These are phyloP conservation scores for Ensete ventricosum DNA, from an alignment of 176 grass and related monocot species.

Conservation along the genomic window DNA sequence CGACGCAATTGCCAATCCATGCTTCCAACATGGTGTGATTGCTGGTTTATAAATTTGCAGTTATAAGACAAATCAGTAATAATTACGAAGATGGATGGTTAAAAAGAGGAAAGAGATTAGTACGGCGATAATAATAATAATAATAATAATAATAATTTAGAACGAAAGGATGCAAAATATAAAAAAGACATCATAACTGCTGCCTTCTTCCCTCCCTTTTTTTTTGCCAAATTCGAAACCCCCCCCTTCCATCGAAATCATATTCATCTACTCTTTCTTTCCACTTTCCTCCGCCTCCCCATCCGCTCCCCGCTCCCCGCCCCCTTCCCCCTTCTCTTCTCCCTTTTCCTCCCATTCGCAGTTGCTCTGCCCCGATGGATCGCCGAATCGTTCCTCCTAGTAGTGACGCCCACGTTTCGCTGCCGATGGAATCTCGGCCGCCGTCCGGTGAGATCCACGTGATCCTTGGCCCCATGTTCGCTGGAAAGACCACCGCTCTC, in stretches of 20 bases:
- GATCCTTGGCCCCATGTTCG: slow-evolving; percentile 82
- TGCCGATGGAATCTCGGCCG: slow-evolving; percentile 15
- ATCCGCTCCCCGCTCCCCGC: not conserved
- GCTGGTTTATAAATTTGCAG: not conserved
- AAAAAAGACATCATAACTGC: too few relatives aligned
- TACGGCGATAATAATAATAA: too few relatives aligned
- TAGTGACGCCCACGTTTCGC: not conserved
- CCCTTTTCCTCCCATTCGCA: not conserved
- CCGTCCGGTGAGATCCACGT: slow-evolving; percentile 79
- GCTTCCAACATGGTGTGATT: not conserved
- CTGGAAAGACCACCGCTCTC: slow-evolving; percentile 82
- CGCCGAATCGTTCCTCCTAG: not conserved
- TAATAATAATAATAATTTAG: too few relatives aligned
- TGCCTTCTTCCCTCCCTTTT: too few relatives aligned
- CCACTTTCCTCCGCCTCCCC: slow-evolving; percentile 13
- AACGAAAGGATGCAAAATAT: too few relatives aligned
- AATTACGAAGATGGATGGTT: too few relatives aligned
- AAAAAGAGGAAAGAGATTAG: too few relatives aligned
- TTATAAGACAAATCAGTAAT: too few relatives aligned
- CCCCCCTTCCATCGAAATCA: too few relatives aligned
- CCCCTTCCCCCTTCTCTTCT: not conserved
- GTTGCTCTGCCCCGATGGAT: not conserved
- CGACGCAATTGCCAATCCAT: too few relatives aligned
- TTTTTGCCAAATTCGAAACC: too few relatives aligned
- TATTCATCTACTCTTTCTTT: not conserved